A percentile compares a stretch with the other conserved stretches of the same genome.
phyloP scores from a whole-genome alignment of 108 stramenopile species.

The Cyclotella cryptica region DNA sequence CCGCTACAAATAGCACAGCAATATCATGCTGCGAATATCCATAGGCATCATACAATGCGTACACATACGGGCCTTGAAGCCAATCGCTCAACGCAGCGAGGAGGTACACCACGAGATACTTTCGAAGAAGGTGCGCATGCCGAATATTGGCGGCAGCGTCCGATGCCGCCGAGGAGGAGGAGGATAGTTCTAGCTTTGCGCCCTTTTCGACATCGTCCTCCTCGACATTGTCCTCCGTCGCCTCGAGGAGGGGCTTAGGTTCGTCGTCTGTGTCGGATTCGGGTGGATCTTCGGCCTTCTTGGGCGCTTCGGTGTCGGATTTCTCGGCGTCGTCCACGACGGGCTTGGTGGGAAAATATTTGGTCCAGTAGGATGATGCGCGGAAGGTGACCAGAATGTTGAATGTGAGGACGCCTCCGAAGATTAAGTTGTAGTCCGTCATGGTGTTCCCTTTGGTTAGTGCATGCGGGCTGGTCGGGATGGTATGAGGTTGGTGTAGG shows the following conservation, averaged over 20 bases:
- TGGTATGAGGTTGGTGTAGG: no score
- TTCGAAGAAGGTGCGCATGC: constrained; percentile 62
- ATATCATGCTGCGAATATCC: constrained; percentile 92
- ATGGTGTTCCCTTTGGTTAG: no score
- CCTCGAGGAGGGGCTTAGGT: constrained; percentile 19
- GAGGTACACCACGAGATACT: constrained; percentile 93
- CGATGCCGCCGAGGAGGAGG: constrained; percentile 49
- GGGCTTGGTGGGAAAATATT: constrained; percentile 32
- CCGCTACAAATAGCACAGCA: constrained; percentile 88
- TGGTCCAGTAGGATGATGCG: constrained; percentile 71
- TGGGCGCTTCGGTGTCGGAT: not conserved
- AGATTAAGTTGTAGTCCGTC: constrained; percentile 74
- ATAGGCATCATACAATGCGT: constrained; percentile 94
- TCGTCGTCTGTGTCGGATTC: constrained; percentile 21
- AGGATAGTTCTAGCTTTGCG: not conserved
- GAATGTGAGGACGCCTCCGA: constrained; percentile 63
- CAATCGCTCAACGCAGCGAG: constrained; percentile 94
- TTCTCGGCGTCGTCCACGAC: not conserved
- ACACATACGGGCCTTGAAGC: constrained; percentile 99
- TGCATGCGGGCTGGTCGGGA: no score
- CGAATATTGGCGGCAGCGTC: constrained; percentile 49
- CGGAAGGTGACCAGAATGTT: constrained; percentile 79
- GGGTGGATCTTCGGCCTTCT: not conserved
- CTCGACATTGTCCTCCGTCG: constrained; percentile 22
- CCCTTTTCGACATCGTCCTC: constrained; percentile 6